phyloP scores from a whole-genome alignment of 2,329 filamentous ascomycete genomes.

The Biscogniauxia sp. region DNA sequence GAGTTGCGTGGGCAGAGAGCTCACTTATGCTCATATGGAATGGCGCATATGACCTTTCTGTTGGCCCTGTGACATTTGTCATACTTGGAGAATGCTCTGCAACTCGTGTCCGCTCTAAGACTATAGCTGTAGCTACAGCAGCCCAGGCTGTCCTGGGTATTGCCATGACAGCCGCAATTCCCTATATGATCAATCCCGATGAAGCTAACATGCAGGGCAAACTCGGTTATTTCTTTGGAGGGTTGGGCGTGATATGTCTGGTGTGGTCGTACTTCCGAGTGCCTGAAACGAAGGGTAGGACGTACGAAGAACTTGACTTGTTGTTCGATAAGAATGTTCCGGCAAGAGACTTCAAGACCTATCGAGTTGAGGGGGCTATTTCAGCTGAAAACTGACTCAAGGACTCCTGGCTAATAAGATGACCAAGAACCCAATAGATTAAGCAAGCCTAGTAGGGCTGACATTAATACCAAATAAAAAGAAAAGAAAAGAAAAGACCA shows the following conservation, averaged over 20 bases:
- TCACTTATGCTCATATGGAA: constrained; percentile 51
- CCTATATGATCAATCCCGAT: constrained; percentile 44
- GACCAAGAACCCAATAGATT: not conserved
- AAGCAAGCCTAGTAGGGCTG: not conserved
- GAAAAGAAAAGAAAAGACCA: no score
- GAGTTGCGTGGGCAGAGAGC: constrained; percentile 47
- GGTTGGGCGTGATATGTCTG: constrained; percentile 35
- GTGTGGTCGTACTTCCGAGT: constrained; percentile 37
- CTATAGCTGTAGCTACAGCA: constrained; percentile 43
- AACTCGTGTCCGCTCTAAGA: constrained; percentile 44
- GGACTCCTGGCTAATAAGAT: not conserved
- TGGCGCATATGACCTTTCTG: constrained; percentile 49
- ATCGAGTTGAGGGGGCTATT: constrained; percentile 23
- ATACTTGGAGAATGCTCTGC: constrained; percentile 53
- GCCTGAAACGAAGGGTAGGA: constrained; percentile 32
- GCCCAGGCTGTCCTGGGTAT: constrained; percentile 41
- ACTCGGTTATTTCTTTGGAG: constrained; percentile 41
- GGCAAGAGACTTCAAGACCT: constrained; percentile 31
- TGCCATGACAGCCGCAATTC: constrained; percentile 42
- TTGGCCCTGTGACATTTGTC: constrained; percentile 50
- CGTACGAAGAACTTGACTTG: constrained; percentile 33
- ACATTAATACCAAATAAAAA: not conserved
- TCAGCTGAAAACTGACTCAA: constrained; percentile 10
- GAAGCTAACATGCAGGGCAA: constrained; percentile 44
- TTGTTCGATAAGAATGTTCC: constrained; percentile 32